These are phyloP conservation scores for Epichloe aotearoae DNA, from an alignment of 2,329 filamentous ascomycete species.

Conservation along the genomic window DNA sequence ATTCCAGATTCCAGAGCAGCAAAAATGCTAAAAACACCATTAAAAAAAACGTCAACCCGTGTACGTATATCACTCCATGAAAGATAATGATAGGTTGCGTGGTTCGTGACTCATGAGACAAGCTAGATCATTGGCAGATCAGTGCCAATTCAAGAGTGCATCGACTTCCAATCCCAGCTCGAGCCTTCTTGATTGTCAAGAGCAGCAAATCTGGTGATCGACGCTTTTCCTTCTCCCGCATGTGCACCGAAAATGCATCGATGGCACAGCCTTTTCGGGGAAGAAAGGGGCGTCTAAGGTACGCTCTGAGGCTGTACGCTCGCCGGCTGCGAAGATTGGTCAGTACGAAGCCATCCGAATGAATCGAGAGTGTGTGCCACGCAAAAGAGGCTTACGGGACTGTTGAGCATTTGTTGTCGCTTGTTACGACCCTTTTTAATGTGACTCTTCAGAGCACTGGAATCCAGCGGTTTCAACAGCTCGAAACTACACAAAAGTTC, in stretches of 20 bases:
- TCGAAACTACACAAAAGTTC: slow-evolving; percentile 96
- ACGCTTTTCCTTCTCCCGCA: neutral
- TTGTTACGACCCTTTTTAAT: slow-evolving; percentile 98
- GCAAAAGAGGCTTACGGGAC: slow-evolving; percentile 57
- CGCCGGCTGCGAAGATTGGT: slow-evolving; percentile 29
- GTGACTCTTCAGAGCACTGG: slow-evolving; percentile 89
- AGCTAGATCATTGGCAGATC: neutral
- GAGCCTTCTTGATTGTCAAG: too few species aligned
- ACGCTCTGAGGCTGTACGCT: slow-evolving; percentile 41
- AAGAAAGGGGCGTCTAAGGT: neutral
- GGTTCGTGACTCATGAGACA: neutral
- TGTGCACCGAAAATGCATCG: neutral
- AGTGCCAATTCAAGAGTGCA: neutral
- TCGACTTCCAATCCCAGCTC: neutral
- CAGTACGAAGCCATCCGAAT: neutral
- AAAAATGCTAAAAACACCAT: neutral
- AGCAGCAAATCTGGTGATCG: neutral
- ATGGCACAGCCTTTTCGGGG: neutral
- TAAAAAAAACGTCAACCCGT: neutral
- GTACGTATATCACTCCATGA: neutral
- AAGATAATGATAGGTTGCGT: neutral
- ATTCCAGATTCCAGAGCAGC: slow-evolving; percentile 1
- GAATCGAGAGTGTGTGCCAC: neutral
- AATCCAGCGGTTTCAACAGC: slow-evolving; percentile 89
- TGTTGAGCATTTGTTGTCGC: slow-evolving; percentile 89